A percentile compares a stretch with the other conserved stretches of the same genome.
Evolutionary conservation across 257 asterid genomes (phyloP).

Genomic region (Eucommia ulmoides): DNA sequence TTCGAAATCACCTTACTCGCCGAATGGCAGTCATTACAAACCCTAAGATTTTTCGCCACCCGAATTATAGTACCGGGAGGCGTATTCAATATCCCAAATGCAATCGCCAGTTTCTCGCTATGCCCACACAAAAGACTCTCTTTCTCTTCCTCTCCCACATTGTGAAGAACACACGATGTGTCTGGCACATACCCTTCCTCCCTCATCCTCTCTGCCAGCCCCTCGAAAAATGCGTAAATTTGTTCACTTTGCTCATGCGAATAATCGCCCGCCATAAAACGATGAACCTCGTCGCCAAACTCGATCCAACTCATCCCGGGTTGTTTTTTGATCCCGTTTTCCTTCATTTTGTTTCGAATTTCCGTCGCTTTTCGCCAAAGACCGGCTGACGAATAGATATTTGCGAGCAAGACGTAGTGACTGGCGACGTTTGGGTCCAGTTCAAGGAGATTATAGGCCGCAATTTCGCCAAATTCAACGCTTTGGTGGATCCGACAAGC

Average conservation of each 20-base stretch:
- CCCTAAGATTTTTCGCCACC: conserved; percentile 74
- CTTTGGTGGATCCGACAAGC: conserved; percentile 64
- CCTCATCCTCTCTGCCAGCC: conserved; percentile 45
- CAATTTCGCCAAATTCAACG: conserved; percentile 58
- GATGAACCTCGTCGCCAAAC: conserved; percentile 51
- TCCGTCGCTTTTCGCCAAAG: conserved; percentile 57
- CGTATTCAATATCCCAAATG: conserved; percentile 66
- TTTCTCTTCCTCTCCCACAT: conserved; percentile 65
- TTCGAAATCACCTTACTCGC: conserved; percentile 68
- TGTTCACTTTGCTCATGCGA: conserved; percentile 50
- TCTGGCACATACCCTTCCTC: conserved; percentile 70
- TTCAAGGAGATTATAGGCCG: conserved; percentile 50
- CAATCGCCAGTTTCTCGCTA: conserved; percentile 79
- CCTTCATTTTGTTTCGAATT: conserved; percentile 58
- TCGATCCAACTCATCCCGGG: conserved; percentile 91
- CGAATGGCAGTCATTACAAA: conserved; percentile 81
- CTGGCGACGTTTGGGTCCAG: conserved; percentile 73
- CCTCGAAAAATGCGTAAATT: conserved; percentile 35
- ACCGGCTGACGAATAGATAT: conserved; percentile 65
- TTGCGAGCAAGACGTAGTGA: conserved; percentile 70
- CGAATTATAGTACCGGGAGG: conserved; percentile 58
- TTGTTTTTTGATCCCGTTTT: conserved; percentile 58
- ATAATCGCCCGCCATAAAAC: conserved; percentile 67
- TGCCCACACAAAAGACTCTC: conserved; percentile 74
- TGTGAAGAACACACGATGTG: conserved; percentile 79